These are phyloP conservation scores for Ceratobasidium sp. DNA, from an alignment of 1,284 basidiomycete genomes.

Conservation along the genomic window DNA sequence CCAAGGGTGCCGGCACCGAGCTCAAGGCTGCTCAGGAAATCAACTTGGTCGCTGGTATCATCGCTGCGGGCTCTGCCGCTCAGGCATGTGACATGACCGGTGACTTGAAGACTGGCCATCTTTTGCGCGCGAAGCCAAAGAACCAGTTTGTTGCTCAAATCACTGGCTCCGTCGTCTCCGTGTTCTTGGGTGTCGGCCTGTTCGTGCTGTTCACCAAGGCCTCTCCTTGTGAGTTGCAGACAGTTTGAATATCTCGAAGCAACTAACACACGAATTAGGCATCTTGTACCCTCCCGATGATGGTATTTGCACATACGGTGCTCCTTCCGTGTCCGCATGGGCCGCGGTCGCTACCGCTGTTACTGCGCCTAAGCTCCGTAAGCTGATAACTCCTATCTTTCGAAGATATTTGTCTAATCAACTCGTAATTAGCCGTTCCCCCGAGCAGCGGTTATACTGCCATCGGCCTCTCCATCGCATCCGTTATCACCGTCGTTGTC, in stretches of 20 bases:
- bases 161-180: slow-evolving; percentile 65
- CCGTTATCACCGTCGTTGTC: slow-evolving; percentile 60
- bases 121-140: slow-evolving; percentile 71
- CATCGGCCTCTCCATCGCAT: slow-evolving; percentile 64
- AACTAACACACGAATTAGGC: slow-evolving; percentile 16
- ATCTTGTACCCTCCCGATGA: slow-evolving; percentile 59
- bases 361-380: slow-evolving; percentile 47
- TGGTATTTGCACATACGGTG: slow-evolving; percentile 64
- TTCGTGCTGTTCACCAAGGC: slow-evolving; percentile 73
- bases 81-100: slow-evolving; percentile 77
- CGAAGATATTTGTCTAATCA: not conserved
- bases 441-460: slow-evolving; percentile 71
- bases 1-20: slow-evolving; percentile 59
- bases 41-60: slow-evolving; percentile 69
- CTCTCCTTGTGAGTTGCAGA: slow-evolving; percentile 60
- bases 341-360: slow-evolving; percentile 69
- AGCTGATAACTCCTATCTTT: slow-evolving; percentile 4
- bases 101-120: slow-evolving; percentile 77
- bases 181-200: slow-evolving; percentile 67
- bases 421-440: slow-evolving; percentile 59
- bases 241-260: not conserved
- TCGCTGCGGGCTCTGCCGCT: slow-evolving; percentile 68
- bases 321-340: slow-evolving; percentile 71
- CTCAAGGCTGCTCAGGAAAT: slow-evolving; percentile 60
- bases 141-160: slow-evolving; percentile 75